These are phyloP conservation scores for Marsdenia floribunda DNA, from an alignment of 257 asterid genomes.

Conservation along the genomic window DNA sequence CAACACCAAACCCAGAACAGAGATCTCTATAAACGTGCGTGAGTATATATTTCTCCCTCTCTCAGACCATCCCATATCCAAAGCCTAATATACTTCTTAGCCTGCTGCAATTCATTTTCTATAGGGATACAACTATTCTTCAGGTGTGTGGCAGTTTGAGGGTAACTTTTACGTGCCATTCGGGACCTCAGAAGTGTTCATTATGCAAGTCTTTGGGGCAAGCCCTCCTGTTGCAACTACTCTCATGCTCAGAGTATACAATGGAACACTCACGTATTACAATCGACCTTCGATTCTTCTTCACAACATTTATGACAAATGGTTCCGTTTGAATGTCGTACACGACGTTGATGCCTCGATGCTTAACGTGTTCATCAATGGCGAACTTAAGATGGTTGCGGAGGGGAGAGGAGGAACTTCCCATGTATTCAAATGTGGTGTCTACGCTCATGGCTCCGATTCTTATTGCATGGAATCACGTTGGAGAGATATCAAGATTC, in stretches of 20 bases:
- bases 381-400: neutral
- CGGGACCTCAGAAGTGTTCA: neutral
- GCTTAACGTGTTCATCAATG: neutral
- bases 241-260: neutral
- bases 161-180: neutral
- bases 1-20: neutral
- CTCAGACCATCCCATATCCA: no score
- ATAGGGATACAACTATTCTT: neutral
- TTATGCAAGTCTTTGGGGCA: conserved; percentile 1
- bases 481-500: neutral
- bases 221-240: neutral
- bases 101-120: neutral
- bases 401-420: neutral
- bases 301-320: neutral
- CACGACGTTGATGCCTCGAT: neutral
- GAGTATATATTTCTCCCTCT: no score
- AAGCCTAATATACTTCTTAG: no score
- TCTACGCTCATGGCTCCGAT: neutral
- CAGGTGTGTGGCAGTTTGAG: neutral
- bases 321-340: neutral
- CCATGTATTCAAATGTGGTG: neutral
- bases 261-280: neutral
- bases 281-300: neutral
- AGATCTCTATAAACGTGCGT: neutral
- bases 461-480: neutral